Evolutionary conservation across 352 stramenopile species (phyloP), one percentile per base, ranked within the genome.

Genomic region (Phytophthora pistaciae): DNA sequence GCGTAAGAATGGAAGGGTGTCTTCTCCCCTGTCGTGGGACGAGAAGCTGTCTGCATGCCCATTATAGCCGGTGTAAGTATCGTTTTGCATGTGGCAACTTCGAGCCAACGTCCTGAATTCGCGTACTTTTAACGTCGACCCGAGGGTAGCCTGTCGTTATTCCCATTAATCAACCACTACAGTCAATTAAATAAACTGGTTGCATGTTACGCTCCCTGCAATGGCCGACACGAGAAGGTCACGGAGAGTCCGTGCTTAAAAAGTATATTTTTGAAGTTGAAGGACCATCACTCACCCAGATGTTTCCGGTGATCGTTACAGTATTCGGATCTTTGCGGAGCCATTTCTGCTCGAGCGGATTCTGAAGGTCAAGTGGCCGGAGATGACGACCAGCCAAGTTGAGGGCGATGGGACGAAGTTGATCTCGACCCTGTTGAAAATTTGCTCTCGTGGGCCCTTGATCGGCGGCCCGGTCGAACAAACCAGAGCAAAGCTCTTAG

Each of bases 261-360:
- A 8, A 33, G 29, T 33, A 44, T 44, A 2, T 11, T 40, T 16
- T 40, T 14, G 23, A 54, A 44, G 38, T 55, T 64, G 60, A 60
- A 55, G n/a, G 25, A 68, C 49, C 60, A 68, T 60, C 60, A 68
- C 60, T 68, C 60, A 54, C 31, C 14, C 23, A 18, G 18, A 20
- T 23, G 5, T 23, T 58, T 56, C 16, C 38, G 52, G n/a, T 61
- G 52, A 16, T 56, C 52, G 52, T n/a, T n/a, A 56, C 42, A 54
- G 23, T 44, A 14, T 31, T 50, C 42, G 18, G 16, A 49, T 49
- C 21, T 49, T 44, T 50, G 10, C n/a, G 36, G 29, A 10, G 29
- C 29, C 29, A 33, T 33, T 33, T 33, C 29, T 33, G 5, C 29
- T 33, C 0, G 29, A 33, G 29, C 29, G 29, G 36, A 42, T 42